A percentile compares a stretch with the other conserved stretches of the same genome.
These are phyloP conservation scores for Maudiozyma bulderi DNA, from an alignment of 805 yeast species.

Conservation along the genomic window DNA sequence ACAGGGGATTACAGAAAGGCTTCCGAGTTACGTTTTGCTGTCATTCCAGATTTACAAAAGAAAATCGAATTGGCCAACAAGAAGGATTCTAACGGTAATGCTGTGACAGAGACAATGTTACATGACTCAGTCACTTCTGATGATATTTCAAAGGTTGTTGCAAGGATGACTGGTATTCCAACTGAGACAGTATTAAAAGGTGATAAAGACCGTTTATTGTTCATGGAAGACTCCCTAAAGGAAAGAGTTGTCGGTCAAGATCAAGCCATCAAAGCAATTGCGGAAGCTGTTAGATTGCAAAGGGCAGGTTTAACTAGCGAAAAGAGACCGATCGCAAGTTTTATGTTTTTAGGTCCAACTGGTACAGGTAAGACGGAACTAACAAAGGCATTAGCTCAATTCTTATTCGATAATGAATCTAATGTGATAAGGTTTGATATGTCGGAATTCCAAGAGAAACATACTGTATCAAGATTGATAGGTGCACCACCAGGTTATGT, in stretches of 20 bases:
- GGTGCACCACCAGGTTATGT: slow-evolving; percentile 99
- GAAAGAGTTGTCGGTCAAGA: slow-evolving; percentile 89
- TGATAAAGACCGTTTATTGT: slow-evolving; percentile 80
- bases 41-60: slow-evolving; percentile 69
- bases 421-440: slow-evolving; percentile 89
- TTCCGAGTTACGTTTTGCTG: slow-evolving; percentile 79
- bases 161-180: slow-evolving; percentile 94
- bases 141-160: slow-evolving; percentile 85
- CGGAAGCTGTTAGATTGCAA: slow-evolving; percentile 92
- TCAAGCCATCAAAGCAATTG: slow-evolving; percentile 79
- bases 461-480: slow-evolving; percentile 78
- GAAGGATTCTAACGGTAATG: slow-evolving; percentile 30
- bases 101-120: slow-evolving; percentile 11
- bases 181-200: slow-evolving; percentile 85
- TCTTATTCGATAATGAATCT: slow-evolving; percentile 78
- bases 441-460: slow-evolving; percentile 97
- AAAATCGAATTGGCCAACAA: slow-evolving; percentile 41
- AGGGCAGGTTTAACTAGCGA: slow-evolving; percentile 94
- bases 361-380: slow-evolving; percentile 98
- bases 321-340: slow-evolving; percentile 90
- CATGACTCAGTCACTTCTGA: slow-evolving; percentile 93
- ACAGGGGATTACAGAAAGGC: slow-evolving; percentile 82
- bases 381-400: slow-evolving; percentile 86
- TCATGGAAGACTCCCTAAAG: slow-evolving; percentile 74
- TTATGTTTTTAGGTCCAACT: slow-evolving; percentile 95